These are phyloP conservation scores for Rubia balearica DNA, from an alignment of 305 asterid species.

Conservation along the genomic window DNA sequence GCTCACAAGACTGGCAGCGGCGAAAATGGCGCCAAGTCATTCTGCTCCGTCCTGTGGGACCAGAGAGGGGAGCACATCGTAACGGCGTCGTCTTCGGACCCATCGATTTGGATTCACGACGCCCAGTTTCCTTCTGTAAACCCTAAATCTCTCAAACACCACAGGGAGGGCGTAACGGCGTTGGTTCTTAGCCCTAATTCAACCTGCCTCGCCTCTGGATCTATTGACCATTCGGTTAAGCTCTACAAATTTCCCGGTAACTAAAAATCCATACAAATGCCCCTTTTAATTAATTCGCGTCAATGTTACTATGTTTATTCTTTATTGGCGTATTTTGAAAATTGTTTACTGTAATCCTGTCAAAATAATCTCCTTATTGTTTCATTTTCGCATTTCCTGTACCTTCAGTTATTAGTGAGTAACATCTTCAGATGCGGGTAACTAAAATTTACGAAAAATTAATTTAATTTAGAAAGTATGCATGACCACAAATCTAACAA, in stretches of 20 bases:
- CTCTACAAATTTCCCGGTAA: conserved; percentile 93
- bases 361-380: neutral
- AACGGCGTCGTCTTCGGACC: conserved; percentile 74
- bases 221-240: conserved; percentile 91
- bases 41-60: conserved; percentile 73
- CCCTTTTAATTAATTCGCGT: neutral
- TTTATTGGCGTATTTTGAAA: neutral
- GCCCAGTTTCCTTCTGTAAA: conserved; percentile 44
- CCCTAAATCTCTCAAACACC: conserved; percentile 64
- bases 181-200: conserved; percentile 76
- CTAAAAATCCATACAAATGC: neutral
- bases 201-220: conserved; percentile 91
- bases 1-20: conserved; percentile 51
- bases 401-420: neutral
- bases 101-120: conserved; percentile 79
- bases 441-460: too few species aligned
- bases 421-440: too few species aligned
- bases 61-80: conserved; percentile 59
- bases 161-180: conserved; percentile 85
- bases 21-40: conserved; percentile 22
- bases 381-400: neutral
- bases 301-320: neutral
- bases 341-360: neutral
- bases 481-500: too few species aligned
- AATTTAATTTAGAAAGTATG: neutral